Evolutionary conservation across 139 green algal genomes (phyloP), one percentile per base, ranked within the genome.

Genomic region (Tetraselmis striata): DNA sequence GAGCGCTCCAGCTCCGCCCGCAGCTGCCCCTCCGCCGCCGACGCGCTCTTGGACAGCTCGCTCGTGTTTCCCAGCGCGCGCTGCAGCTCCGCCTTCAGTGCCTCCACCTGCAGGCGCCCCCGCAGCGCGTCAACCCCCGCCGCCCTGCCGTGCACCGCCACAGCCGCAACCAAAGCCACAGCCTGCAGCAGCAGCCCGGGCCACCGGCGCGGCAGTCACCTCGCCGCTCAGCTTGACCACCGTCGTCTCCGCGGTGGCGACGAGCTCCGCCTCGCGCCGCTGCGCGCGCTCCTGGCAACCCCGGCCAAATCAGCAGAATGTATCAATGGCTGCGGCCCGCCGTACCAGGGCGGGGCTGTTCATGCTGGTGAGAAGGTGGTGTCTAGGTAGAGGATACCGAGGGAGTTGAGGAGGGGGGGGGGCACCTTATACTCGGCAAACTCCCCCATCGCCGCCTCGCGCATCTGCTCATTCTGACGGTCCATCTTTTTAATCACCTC

Each of bases 401-500:
- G n/a, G n/a, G 18, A 67, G 18, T 67, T 67, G 45, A 67, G 45
- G n/a, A n/a, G n/a, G n/a, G n/a, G n/a, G n/a, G n/a, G n/a, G n/a
- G n/a, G n/a, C n/a, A 67, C 45, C 45, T 67, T 67, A 18, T 67
- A 67, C 45, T 5, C 45, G 11, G 45, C 45, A 67, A 67, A 67
- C 18, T 67, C 45, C 11, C 11, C 45, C 45, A 67, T 5, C 45
- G 45, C 45, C 45, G 45, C 45, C 45, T 67, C 45, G 11, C 45
- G 45, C 45, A 18, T 18, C 45, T 67, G 11, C 45, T 67, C 45
- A 18, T 67, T 67, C 45, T 67, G 45, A 5, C 18, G 5, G 45
- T 18, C 18, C 45, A 89, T 32, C 77, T 82, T 83, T 32, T 85
- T 29, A 1, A 86, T 29, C 29, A 78, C 80, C 29, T 83, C 32